Base-by-base conservation (phyloP, 768 basidiomycete species). In the Trametes cingulata region DNA sequence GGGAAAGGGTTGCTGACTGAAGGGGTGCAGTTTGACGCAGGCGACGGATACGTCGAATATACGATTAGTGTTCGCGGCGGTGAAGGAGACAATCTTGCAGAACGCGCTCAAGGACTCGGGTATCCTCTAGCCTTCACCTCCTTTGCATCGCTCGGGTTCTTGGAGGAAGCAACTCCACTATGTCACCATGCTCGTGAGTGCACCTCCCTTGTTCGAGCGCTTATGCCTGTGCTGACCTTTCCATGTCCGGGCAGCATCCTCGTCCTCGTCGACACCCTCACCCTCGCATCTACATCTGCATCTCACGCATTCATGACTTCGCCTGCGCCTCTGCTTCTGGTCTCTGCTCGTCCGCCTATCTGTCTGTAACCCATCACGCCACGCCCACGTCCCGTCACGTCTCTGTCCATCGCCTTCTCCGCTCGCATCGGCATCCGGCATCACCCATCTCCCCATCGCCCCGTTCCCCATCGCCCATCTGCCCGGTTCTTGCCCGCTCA, bases 41-140 rank as follows among this genome's bases (percentile, higher is more conserved):
- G 93, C 93, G 29, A 95, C 91, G 27, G 93, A 95, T 72, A 94
- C 92, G 24, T 84, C 83, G 3, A 94, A 94, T 70, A 88, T 93
- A 54, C 75, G 82, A 51, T 76, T 93, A 1, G 90, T 94, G 17
- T 93, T 95, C 61, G 90, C 90, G 0, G 91, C 91, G 0, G 91
- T 93, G 46, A 93, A 93, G 75, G 93, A 95, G 75, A 95, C 93
- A n/a, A 94, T 95, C 55, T 71, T 95, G 55, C 90, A 92, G 74
- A 94, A 93, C 69, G 92, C 92, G 2, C 76, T 94, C 6, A 85
- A 89, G 70, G 92, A 93, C 67, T 89, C 87, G 0, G 92, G 92
- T 57, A 93, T 94, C 67, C 82, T 95, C 29, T 63, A 35, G 54
- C 36, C 15, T 15, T 35, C 17, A 19, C 40, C 15, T 25, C 36